Conservation (phyloP, 345 rosid genomes). For the Salix caprea region DNA sequence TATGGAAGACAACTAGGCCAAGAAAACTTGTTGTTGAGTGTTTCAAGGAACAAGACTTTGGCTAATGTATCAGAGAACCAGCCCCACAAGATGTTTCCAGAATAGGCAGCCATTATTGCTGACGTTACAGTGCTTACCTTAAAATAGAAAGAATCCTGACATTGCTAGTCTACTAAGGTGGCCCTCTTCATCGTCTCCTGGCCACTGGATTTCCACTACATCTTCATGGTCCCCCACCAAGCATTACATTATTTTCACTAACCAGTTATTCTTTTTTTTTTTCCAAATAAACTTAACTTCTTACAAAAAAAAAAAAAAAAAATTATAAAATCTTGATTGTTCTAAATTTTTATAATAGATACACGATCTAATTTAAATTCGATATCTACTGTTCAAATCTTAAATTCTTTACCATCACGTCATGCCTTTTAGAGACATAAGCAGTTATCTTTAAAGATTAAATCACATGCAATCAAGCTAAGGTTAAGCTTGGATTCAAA, state of each 20-base stretch:
- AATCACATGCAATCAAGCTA: neutral
- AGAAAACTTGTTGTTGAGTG: neutral
- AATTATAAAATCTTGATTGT: too few relatives aligned
- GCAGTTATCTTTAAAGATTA: neutral
- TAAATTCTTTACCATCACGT: too few relatives aligned
- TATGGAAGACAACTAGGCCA: conserved; percentile 1
- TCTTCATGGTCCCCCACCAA: conserved; percentile 11
- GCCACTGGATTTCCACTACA: neutral
- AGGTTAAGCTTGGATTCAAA: neutral
- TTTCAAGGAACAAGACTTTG: neutral
- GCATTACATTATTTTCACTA: neutral
- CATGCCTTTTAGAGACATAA: fast-evolving
- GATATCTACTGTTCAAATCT: fast-evolving
- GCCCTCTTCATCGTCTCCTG: conserved; percentile 5
- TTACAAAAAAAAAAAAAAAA: too few relatives aligned
- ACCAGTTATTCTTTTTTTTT: neutral
- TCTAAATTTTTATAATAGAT: too few relatives aligned
- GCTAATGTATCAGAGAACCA: neutral
- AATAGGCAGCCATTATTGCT: conserved; percentile 24
- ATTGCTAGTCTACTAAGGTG: neutral
- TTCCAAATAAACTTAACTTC: too few relatives aligned
- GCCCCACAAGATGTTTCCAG: conserved; percentile 29
- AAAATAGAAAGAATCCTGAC: conserved; percentile 33
- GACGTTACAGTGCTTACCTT: conserved; percentile 43
- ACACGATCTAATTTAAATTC: fast-evolving